Percentiles rank a stretch among this genome's conserved stretches.
These are phyloP conservation scores for Arthrobotrys sinensis DNA, from an alignment of 2,329 filamentous ascomycete genomes.

Conservation along the genomic window DNA sequence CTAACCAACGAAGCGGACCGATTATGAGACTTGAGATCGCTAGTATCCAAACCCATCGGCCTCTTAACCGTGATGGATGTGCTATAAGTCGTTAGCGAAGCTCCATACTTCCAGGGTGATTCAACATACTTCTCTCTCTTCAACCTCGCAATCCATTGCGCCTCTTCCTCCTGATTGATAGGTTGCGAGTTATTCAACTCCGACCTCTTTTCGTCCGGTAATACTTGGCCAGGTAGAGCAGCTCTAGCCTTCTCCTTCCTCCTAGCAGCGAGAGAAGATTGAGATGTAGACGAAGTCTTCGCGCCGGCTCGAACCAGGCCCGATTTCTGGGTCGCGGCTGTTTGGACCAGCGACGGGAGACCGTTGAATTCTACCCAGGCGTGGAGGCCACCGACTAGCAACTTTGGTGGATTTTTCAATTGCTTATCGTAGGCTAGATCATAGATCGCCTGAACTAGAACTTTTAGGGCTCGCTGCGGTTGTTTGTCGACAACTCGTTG, in stretches of 20 bases:
- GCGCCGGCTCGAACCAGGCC: conserved; percentile 70
- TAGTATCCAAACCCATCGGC: conserved; percentile 13
- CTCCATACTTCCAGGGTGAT: not conserved
- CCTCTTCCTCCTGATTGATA: conserved; percentile 84
- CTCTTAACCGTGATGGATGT: conserved; percentile 45
- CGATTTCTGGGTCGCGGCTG: conserved; percentile 38
- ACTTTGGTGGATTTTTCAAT: conserved; percentile 79
- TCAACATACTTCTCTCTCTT: conserved; percentile 74
- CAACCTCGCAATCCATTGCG: conserved; percentile 83
- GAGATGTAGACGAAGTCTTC: conserved; percentile 69
- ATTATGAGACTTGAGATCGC: conserved; percentile 42
- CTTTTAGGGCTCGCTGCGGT: conserved; percentile 75
- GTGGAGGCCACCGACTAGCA: conserved; percentile 85
- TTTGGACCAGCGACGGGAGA: conserved; percentile 72
- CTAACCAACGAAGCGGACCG: conserved; percentile 37
- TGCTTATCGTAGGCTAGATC: conserved; percentile 87
- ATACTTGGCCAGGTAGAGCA: conserved; percentile 58
- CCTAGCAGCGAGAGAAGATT: conserved; percentile 73
- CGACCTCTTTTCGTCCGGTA: conserved; percentile 66
- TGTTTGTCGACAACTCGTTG: conserved; percentile 67
- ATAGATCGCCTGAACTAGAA: conserved; percentile 83
- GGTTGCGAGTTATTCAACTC: conserved; percentile 73
- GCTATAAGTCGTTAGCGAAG: conserved; percentile 11
- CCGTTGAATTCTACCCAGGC: conserved; percentile 91
- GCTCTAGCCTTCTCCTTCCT: conserved; percentile 66